Evolutionary conservation across 169 alveolate species (phyloP).

Genomic region (Plasmodium adleri): DNA sequence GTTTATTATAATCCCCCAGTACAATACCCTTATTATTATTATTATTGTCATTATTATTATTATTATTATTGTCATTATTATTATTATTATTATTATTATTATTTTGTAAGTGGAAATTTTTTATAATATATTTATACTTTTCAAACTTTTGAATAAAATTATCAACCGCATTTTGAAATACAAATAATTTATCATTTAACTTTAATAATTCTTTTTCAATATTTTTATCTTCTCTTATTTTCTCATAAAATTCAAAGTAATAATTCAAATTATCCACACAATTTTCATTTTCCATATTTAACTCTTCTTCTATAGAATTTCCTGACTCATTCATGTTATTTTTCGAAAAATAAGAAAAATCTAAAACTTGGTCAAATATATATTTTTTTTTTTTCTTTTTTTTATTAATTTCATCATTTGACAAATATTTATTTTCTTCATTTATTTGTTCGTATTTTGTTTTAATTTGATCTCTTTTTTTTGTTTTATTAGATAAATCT

Average conservation of each 20-base stretch:
- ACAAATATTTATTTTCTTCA: neutral
- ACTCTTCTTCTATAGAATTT: slow-evolving; percentile 19
- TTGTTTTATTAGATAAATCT: neutral
- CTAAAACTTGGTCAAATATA: slow-evolving; percentile 40
- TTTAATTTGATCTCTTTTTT: neutral
- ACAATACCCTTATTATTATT: neutral
- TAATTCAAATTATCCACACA: slow-evolving; percentile 36
- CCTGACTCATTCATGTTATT: slow-evolving; percentile 29
- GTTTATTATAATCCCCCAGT: neutral
- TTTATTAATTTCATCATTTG: neutral
- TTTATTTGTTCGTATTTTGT: neutral
- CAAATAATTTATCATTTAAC: slow-evolving; percentile 50
- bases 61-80: neutral
- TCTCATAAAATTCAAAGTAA: slow-evolving; percentile 60
- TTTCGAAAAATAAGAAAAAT: slow-evolving; percentile 29
- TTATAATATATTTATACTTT: slow-evolving; percentile 68
- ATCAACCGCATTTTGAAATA: slow-evolving; percentile 52
- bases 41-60: neutral
- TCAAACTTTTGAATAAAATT: slow-evolving; percentile 56
- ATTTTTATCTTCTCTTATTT: slow-evolving; percentile 60
- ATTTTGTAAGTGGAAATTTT: slow-evolving; percentile 34
- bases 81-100: neutral
- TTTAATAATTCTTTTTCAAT: slow-evolving; percentile 66
- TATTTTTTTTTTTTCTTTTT: neutral
- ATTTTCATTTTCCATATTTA: slow-evolving; percentile 48